phyloP scores from a whole-genome alignment of 306 rosid genomes.

The Pyrus bretschneideri region DNA sequence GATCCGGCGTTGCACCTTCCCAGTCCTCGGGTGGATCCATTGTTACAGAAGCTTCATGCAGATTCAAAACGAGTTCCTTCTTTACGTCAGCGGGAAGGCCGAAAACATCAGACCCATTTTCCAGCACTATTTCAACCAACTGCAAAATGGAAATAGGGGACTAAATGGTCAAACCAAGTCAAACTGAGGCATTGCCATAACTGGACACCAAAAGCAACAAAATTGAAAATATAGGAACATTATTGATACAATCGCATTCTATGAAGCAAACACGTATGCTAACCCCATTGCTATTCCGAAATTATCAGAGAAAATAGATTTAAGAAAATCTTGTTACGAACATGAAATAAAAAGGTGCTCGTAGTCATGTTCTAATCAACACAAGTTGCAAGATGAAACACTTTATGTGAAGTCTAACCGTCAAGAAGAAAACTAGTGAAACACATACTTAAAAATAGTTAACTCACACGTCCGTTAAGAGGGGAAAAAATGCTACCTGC shows the following conservation, averaged over 20 bases:
- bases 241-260: neutral
- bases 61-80: constrained; percentile 69
- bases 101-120: constrained; percentile 65
- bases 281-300: neutral
- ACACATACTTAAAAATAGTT: neutral
- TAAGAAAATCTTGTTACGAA: neutral
- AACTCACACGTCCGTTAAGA: neutral
- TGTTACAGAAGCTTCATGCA: constrained; percentile 69
- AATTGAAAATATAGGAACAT: neutral
- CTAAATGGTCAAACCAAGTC: constrained; percentile 3
- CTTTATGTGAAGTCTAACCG: neutral
- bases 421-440: neutral
- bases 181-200: neutral
- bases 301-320: neutral
- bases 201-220: neutral
- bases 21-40: constrained; percentile 75
- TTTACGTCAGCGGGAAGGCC: constrained; percentile 72
- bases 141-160: constrained; percentile 22
- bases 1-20: constrained; percentile 82
- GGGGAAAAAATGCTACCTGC: constrained; percentile 47
- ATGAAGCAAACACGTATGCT: neutral
- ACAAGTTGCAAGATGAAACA: neutral
- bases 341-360: neutral
- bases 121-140: constrained; percentile 78
- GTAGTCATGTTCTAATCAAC: too few species aligned